Conservation (phyloP, 768 basidiomycete species). For the Nidula microcarpa region DNA sequence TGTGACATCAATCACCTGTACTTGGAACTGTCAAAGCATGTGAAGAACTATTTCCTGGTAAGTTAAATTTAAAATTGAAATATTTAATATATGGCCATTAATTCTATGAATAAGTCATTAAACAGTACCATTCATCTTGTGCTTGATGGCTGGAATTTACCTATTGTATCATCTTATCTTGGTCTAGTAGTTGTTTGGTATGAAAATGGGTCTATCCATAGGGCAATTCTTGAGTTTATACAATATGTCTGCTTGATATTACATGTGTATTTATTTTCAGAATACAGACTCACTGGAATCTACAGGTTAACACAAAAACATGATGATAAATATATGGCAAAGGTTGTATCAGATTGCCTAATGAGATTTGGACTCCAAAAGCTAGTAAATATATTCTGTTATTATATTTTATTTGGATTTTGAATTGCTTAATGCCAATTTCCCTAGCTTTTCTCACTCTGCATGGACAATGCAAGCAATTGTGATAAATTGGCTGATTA, state of each 20-base stretch:
- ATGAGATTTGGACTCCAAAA: slow-evolving; percentile 20
- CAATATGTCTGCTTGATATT: slow-evolving; percentile 11
- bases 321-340: slow-evolving; percentile 22
- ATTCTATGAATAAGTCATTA: slow-evolving; percentile 14
- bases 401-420: slow-evolving; percentile 2
- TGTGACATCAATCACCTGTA: slow-evolving; percentile 16
- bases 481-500: slow-evolving; percentile 16
- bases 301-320: slow-evolving; percentile 20
- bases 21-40: slow-evolving; percentile 8
- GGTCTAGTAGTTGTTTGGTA: slow-evolving; percentile 26
- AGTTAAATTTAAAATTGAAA: background rate
- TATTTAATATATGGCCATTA: slow-evolving; percentile 5
- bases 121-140: slow-evolving; percentile 25
- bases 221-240: slow-evolving; percentile 27
- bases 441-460: slow-evolving; percentile 24
- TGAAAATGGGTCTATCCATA: slow-evolving; percentile 19
- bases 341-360: slow-evolving; percentile 18
- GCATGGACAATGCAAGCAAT: too few species aligned
- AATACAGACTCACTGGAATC: background rate
- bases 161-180: slow-evolving; percentile 20
- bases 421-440: slow-evolving; percentile 12
- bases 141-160: slow-evolving; percentile 31
- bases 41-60: slow-evolving; percentile 16
- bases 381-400: slow-evolving; percentile 11
- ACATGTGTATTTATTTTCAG: slow-evolving; percentile 16